Evolutionary conservation across 2,329 filamentous ascomycete species (phyloP).

Genomic region (Daldinia sp.): DNA sequence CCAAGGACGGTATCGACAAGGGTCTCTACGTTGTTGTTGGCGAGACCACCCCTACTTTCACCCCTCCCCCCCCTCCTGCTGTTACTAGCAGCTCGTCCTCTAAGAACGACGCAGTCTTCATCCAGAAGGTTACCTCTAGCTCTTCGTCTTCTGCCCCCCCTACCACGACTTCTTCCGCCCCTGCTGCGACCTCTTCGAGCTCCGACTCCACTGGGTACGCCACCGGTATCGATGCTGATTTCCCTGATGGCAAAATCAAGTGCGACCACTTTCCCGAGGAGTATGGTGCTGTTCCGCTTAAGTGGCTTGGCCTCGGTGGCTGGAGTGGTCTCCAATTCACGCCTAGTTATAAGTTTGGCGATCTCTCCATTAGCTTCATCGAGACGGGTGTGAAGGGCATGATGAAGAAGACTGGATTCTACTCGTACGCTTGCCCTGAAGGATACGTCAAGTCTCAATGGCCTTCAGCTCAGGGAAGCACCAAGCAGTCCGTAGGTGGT

Average conservation of each 20-base stretch:
- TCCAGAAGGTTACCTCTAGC: slow-evolving; percentile 47
- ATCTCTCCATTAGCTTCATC: slow-evolving; percentile 69
- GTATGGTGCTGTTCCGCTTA: slow-evolving; percentile 78
- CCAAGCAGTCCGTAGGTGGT: slow-evolving; percentile 87
- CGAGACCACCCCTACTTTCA: slow-evolving; percentile 63
- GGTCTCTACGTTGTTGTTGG: slow-evolving; percentile 74
- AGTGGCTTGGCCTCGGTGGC: slow-evolving; percentile 74
- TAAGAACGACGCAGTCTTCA: slow-evolving; percentile 46
- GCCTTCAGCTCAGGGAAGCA: slow-evolving; percentile 78
- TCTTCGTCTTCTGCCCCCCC: slow-evolving; percentile 48
- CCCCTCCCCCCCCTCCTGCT: slow-evolving; percentile 51
- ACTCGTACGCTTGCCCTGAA: slow-evolving; percentile 91
- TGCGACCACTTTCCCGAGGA: slow-evolving; percentile 79
- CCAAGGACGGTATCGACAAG: slow-evolving; percentile 74
- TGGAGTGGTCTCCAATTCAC: slow-evolving; percentile 81
- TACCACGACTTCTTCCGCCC: slow-evolving; percentile 45
- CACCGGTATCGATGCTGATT: slow-evolving; percentile 69
- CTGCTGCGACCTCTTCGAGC: slow-evolving; percentile 42
- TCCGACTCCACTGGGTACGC: slow-evolving; percentile 38
- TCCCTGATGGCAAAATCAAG: slow-evolving; percentile 76
- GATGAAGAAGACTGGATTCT: slow-evolving; percentile 73
- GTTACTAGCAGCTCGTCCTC: slow-evolving; percentile 46
- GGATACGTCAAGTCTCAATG: slow-evolving; percentile 95
- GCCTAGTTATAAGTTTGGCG: slow-evolving; percentile 58
- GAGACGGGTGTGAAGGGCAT: slow-evolving; percentile 68